Evolutionary conservation across 805 yeast genomes (phyloP).

Genomic region (Monosporozyma aerobia): DNA sequence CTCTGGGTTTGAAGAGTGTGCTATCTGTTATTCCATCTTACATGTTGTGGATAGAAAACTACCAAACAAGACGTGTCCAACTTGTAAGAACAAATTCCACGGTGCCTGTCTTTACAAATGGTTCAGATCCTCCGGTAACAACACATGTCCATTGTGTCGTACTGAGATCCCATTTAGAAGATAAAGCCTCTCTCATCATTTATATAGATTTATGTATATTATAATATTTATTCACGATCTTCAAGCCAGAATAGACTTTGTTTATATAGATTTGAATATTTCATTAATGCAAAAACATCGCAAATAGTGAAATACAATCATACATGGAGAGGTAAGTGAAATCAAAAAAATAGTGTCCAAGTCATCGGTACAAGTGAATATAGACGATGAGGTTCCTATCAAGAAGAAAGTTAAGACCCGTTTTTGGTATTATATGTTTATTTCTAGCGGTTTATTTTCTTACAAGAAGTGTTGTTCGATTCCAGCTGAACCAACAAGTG

Average conservation of each 20-base stretch:
- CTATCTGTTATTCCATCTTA: constrained; percentile 87
- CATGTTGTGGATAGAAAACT: constrained; percentile 80
- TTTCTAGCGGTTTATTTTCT: constrained; percentile 9
- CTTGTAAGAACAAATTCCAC: constrained; percentile 91
- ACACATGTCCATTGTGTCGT: constrained; percentile 93
- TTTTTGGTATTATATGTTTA: constrained; percentile 7
- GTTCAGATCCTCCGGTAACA: constrained; percentile 90
- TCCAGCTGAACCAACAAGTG: constrained; percentile 26
- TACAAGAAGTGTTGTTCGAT: constrained; percentile 18
- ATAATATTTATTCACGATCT: neutral
- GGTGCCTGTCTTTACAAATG: constrained; percentile 93
- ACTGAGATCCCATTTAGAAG: constrained; percentile 27
- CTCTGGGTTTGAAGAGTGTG: constrained; percentile 93
- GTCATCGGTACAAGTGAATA: neutral
- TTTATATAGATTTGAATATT: neutral
- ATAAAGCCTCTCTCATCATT: constrained; percentile 3
- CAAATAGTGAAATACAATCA: neutral
- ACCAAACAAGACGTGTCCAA: constrained; percentile 80
- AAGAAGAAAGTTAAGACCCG: constrained; percentile 17
- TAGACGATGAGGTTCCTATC: constrained; percentile 14
- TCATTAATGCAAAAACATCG: neutral
- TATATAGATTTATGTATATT: neutral
- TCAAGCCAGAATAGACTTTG: neutral
- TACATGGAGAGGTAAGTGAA: neutral
- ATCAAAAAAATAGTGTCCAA: neutral